A percentile compares a stretch with the other conserved stretches of the same genome.
These are phyloP conservation scores for Pseudogymnoascus pannorum DNA, from an alignment of 2,329 filamentous ascomycete genomes.

Conservation along the genomic window DNA sequence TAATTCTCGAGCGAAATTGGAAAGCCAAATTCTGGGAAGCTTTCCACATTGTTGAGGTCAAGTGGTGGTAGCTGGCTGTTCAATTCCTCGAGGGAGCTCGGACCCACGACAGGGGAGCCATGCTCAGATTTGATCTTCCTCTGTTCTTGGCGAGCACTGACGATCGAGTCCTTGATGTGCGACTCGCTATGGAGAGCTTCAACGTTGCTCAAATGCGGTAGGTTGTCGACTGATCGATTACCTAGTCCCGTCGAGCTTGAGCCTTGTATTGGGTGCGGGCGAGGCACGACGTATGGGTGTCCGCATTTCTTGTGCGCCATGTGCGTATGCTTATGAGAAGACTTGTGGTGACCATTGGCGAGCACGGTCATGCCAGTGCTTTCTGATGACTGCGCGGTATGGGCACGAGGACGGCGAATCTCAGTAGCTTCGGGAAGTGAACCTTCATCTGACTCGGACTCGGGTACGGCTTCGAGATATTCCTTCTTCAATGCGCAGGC, in stretches of 20 bases:
- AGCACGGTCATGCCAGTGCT: conserved; percentile 49
- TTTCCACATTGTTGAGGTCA: conserved; percentile 50
- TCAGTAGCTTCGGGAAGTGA: conserved; percentile 35
- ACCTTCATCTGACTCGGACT: conserved; percentile 52
- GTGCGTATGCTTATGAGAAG: conserved; percentile 52
- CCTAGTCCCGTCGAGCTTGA: conserved; percentile 42
- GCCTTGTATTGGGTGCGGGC: conserved; percentile 48
- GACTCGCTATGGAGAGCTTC: conserved; percentile 32
- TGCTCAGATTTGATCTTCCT: conserved; percentile 55
- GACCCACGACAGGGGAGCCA: conserved; percentile 49
- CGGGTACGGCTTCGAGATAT: conserved; percentile 54
- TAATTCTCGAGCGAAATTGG: conserved; percentile 44
- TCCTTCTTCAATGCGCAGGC: conserved; percentile 60
- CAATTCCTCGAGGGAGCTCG: conserved; percentile 40
- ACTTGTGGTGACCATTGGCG: conserved; percentile 57
- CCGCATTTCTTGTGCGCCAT: conserved; percentile 51
- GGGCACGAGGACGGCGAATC: conserved; percentile 48
- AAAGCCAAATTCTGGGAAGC: conserved; percentile 38
- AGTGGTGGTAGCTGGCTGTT: conserved; percentile 49
- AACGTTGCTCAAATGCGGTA: conserved; percentile 35
- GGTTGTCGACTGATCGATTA: conserved; percentile 39
- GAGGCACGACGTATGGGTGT: conserved; percentile 50
- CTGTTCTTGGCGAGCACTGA: conserved; percentile 33
- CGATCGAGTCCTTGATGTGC: conserved; percentile 32
- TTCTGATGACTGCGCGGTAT: conserved; percentile 52